Conservation (phyloP, 352 stramenopile species). For the Aphanomyces stellatus region DNA sequence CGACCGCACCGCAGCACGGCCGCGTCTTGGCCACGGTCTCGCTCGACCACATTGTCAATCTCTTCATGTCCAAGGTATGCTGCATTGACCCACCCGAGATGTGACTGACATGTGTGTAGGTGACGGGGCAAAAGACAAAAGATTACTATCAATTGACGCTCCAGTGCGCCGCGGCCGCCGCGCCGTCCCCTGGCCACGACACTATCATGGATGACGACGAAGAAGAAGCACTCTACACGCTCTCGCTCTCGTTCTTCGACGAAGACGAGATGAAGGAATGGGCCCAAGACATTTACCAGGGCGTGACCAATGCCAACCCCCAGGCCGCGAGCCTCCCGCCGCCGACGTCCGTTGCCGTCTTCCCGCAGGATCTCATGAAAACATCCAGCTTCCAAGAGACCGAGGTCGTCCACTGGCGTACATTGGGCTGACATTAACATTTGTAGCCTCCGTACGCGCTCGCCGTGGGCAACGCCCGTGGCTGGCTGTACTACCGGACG, state of each 20-base stretch:
- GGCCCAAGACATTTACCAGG: constrained; percentile 73
- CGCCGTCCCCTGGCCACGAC: constrained; percentile 22
- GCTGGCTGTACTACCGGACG: constrained; percentile 81
- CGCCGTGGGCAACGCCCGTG: constrained; percentile 35
- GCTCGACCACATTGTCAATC: constrained; percentile 67
- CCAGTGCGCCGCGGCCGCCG: constrained; percentile 38
- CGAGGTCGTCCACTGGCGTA: not conserved
- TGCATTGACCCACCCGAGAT: constrained; percentile 14
- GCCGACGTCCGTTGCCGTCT: constrained; percentile 60
- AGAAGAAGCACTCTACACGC: constrained; percentile 68
- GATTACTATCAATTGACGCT: constrained; percentile 83
- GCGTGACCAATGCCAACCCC: constrained; percentile 73
- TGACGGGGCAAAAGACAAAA: constrained; percentile 29
- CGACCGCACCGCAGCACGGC: constrained; percentile 43
- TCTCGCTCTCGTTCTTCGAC: constrained; percentile 70
- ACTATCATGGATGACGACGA: constrained; percentile 35
- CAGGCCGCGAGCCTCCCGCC: constrained; percentile 47
- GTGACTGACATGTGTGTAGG: not conserved
- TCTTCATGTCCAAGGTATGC: constrained; percentile 76
- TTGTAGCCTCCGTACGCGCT: not conserved
- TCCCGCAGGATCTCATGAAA: constrained; percentile 81
- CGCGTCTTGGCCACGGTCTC: constrained; percentile 67
- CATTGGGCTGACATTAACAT: not conserved
- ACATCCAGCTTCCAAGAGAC: constrained; percentile 48
- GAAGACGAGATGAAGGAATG: constrained; percentile 62